A percentile compares a stretch with the other conserved stretches of the same genome.
Evolutionary conservation across 371 early-diverging fungal species (phyloP).

Genomic region (Syncephalastrum sp.): DNA sequence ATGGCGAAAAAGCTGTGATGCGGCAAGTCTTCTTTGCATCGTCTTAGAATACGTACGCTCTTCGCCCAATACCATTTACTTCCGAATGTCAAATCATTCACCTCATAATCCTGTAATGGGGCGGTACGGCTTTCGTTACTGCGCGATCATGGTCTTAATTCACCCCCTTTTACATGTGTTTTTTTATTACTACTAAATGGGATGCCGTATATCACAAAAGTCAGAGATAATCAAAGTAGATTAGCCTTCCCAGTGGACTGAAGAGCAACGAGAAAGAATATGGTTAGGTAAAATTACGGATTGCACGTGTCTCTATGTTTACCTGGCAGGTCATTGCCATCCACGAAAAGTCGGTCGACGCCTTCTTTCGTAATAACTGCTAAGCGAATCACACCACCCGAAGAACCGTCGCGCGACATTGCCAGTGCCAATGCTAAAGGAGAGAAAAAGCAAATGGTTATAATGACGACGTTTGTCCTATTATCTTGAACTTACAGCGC

Average conservation of each 20-base stretch:
- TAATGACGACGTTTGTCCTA: neutral
- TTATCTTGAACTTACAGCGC: slow-evolving; percentile 67
- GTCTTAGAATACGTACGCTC: too few relatives aligned
- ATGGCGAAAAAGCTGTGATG: slow-evolving; percentile 9
- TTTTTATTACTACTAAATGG: too few relatives aligned
- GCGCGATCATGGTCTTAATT: neutral
- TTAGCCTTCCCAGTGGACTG: slow-evolving; percentile 35
- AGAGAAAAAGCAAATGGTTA: neutral
- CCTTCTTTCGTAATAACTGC: slow-evolving; percentile 93
- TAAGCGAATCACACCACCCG: slow-evolving; percentile 98
- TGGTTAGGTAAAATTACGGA: neutral
- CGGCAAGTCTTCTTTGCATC: too few relatives aligned
- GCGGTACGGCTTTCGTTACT: too few relatives aligned
- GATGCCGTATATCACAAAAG: neutral
- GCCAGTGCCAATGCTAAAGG: slow-evolving; percentile 87
- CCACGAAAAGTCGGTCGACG: slow-evolving; percentile 89
- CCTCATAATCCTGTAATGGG: too few relatives aligned
- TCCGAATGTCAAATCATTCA: too few relatives aligned
- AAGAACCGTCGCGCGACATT: slow-evolving; percentile 97
- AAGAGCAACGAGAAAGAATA: neutral
- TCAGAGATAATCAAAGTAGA: neutral
- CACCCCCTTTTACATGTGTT: too few relatives aligned
- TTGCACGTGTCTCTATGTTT: neutral
- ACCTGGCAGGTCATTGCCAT: slow-evolving; percentile 85
- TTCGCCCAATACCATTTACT: too few relatives aligned